phyloP scores from a whole-genome alignment of 495 filamentous ascomycete species.

The Friedmanniomyces simplex region DNA sequence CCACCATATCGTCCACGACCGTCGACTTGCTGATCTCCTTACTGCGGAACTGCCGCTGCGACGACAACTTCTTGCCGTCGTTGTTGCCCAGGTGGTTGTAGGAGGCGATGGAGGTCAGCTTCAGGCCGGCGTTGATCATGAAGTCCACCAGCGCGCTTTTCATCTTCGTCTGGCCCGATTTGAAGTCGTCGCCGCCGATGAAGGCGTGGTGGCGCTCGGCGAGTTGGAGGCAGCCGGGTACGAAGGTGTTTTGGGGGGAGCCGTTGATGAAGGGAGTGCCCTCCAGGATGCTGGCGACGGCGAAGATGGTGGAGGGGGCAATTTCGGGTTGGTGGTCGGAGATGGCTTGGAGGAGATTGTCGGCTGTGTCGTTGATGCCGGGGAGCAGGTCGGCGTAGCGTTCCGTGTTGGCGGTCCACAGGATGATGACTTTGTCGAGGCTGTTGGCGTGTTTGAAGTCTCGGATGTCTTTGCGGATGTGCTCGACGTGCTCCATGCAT shows the following conservation, averaged over 20 bases:
- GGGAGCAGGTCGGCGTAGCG: constrained; percentile 79
- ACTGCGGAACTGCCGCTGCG: constrained; percentile 94
- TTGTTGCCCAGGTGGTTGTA: constrained; percentile 99
- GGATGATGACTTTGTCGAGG: constrained; percentile 93
- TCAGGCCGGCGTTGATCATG: constrained; percentile 96
- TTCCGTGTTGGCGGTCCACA: constrained; percentile 99
- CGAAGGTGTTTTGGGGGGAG: constrained; percentile 97
- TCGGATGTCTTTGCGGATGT: constrained; percentile 88
- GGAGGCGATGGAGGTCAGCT: constrained; percentile 95
- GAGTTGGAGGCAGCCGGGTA: constrained; percentile 80
- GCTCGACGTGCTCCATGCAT: constrained; percentile 75
- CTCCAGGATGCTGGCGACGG: constrained; percentile 87
- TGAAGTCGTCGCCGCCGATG: constrained; percentile 98
- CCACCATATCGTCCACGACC: constrained; percentile 98
- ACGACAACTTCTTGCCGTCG: constrained; percentile 96
- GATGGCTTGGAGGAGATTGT: constrained; percentile 83
- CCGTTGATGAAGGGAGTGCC: constrained; percentile 95
- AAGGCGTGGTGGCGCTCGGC: constrained; percentile 83
- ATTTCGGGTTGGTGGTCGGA: constrained; percentile 78
- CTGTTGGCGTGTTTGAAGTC: constrained; percentile 81
- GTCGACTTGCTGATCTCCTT: constrained; percentile 99
- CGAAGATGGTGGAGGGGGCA: constrained; percentile 89
- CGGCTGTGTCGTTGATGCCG: constrained; percentile 93
- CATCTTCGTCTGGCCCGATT: constrained; percentile 99
- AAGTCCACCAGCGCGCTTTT: constrained; percentile 98